Conservation (phyloP, 164 flowering plant species). For the Tinospora cordifolia region DNA sequence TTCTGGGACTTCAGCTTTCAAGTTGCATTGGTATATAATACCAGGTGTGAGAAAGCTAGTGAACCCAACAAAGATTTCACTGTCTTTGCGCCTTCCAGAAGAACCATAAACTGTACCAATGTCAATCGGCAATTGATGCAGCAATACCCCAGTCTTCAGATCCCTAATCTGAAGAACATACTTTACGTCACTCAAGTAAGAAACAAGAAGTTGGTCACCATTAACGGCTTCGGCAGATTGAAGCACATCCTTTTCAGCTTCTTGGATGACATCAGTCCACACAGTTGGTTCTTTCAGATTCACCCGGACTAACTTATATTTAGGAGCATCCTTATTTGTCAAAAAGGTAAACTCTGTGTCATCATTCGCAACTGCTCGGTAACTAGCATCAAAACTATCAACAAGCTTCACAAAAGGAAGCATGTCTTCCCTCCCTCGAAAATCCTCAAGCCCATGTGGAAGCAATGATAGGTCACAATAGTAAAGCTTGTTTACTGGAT, state of each 20-base stretch:
- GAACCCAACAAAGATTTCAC: constrained; percentile 55
- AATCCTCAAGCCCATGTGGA: constrained; percentile 73
- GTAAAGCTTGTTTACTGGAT: constrained; percentile 82
- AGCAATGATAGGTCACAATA: constrained; percentile 70
- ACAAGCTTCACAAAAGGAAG: constrained; percentile 87
- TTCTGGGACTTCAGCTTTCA: constrained; percentile 49
- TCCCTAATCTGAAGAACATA: constrained; percentile 79
- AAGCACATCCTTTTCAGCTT: constrained; percentile 75
- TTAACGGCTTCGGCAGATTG: constrained; percentile 74
- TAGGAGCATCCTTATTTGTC: constrained; percentile 92
- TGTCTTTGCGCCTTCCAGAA: constrained; percentile 68
- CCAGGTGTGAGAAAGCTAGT: constrained; percentile 93
- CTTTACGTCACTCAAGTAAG: constrained; percentile 91
- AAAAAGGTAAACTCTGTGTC: constrained; percentile 70
- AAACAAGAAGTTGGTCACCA: constrained; percentile 55
- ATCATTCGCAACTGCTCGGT: constrained; percentile 72
- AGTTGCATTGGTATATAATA: constrained; percentile 68
- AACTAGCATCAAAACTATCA: constrained; percentile 77
- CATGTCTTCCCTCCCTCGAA: constrained; percentile 30
- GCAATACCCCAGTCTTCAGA: constrained; percentile 59
- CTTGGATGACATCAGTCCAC: constrained; percentile 70
- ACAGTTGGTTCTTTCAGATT: constrained; percentile 64
- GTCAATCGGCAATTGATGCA: constrained; percentile 75
- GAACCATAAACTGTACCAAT: constrained; percentile 69
- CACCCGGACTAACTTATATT: constrained; percentile 74